A percentile compares a stretch with the other conserved stretches of the same genome.
These are phyloP conservation scores for Phytophthora litchii DNA, from an alignment of 352 stramenopile genomes.

Conservation along the genomic window DNA sequence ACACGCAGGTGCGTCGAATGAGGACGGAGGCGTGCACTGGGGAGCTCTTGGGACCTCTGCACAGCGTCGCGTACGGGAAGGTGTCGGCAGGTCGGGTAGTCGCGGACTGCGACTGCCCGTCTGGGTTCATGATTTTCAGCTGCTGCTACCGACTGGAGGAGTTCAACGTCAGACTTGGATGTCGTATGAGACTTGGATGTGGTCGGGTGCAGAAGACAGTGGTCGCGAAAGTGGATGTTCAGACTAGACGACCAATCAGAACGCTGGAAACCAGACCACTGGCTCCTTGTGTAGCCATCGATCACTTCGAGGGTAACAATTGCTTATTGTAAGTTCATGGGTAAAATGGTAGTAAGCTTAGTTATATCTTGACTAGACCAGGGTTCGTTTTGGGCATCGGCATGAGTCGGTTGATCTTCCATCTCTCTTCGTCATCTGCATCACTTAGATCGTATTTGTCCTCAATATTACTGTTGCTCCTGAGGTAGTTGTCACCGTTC, in stretches of 20 bases:
- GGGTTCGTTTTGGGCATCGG: too few species aligned
- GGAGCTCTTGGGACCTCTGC: neutral
- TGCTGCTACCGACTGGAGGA: neutral
- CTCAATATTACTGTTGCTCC: too few species aligned
- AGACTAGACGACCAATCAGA: neutral
- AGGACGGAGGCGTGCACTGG: neutral
- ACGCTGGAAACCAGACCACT: neutral
- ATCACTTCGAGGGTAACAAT: too few species aligned
- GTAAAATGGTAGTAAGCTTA: too few species aligned
- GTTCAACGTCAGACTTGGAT: neutral
- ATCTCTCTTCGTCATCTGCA: too few species aligned
- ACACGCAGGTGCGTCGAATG: conserved; percentile 4
- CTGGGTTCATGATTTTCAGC: conserved; percentile 2
- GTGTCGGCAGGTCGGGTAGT: neutral
- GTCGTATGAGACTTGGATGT: neutral
- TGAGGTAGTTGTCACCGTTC: neutral
- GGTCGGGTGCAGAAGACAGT: neutral
- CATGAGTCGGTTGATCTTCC: too few species aligned
- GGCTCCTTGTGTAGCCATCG: neutral
- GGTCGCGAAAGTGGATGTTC: neutral
- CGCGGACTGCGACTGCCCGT: conserved; percentile 1
- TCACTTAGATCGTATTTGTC: too few species aligned
- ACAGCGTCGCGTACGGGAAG: conserved; percentile 2
- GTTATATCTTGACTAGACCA: too few species aligned
- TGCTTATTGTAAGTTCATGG: too few species aligned